Evolutionary conservation across 257 asterid genomes (phyloP), one percentile per base, ranked within the genome.

Genomic region (Eustoma russellianum): DNA sequence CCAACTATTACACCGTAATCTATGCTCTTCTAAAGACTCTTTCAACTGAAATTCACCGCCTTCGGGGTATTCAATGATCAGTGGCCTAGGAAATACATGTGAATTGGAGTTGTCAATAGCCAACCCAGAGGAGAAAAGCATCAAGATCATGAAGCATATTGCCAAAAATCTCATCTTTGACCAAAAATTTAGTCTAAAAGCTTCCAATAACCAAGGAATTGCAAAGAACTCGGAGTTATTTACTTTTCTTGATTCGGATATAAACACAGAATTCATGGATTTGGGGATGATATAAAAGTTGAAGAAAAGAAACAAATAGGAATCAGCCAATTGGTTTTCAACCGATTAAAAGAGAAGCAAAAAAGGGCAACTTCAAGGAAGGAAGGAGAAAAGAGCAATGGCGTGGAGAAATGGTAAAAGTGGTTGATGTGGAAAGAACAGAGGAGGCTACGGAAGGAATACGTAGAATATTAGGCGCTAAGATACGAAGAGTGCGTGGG

Each of bases 1-100:
- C 98, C 98, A 83, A 50, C 93, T 82, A 3, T 78, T 59, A 67
- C 98, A 90, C 55, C 70, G 67, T 17, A 76, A 64, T 38, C 53
- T 48, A 7, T 69, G 63, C 46, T 80, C 81, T 38, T 49, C 69
- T 0, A 57, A 10, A 17, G 35, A 63, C 24, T 74, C 62, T n/a
- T 52, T 56, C 58, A 61, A 45, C 5, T 64, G 73, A 49, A 67
- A 47, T 54, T 70, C 74, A 40, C 48, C 60, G 28, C 60, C 55
- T 62, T 79, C 72, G 12, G 62, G 70, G 18, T 60, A 57, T 53
- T 69, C 72, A 50, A 66, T 12, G 34, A 76, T 72, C 61, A 76
- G 30, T 24, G 83, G 71, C 63, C 69, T 53, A 7, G 62, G 59
- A 6, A 49, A 33, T 1, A 34, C 16, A 13, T 51, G 64, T 15